Evolutionary conservation across 306 rosid species (phyloP).

Genomic region (Acmispon strigosus): DNA sequence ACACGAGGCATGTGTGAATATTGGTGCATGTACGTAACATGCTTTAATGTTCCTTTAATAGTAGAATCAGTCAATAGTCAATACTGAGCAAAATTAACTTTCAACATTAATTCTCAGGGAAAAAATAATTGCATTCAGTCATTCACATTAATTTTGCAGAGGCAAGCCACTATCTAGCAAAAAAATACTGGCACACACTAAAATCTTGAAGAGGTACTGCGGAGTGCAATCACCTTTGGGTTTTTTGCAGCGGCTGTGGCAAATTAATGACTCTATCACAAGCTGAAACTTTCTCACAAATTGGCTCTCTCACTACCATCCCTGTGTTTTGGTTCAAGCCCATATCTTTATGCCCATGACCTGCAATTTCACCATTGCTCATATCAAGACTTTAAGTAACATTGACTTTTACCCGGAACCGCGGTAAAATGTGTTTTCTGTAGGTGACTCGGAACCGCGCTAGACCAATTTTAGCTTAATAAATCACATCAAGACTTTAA

Average conservation of each 20-base stretch:
- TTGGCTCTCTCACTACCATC: not conserved
- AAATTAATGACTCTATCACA: constrained; percentile 17
- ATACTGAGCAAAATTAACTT: not conserved
- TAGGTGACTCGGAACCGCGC: too few relatives aligned
- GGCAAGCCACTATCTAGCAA: too few relatives aligned
- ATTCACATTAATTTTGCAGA: too few relatives aligned
- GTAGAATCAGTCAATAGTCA: not conserved
- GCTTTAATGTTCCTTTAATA: not conserved
- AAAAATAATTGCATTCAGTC: too few relatives aligned
- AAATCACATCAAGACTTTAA: constrained; percentile 18
- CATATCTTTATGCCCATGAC: constrained; percentile 38
- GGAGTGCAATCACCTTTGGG: constrained; percentile 25
- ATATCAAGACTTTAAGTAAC: constrained; percentile 7
- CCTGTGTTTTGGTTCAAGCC: constrained; percentile 37
- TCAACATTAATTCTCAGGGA: not conserved
- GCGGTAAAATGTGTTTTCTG: too few relatives aligned
- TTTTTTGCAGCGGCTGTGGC: constrained; percentile 8
- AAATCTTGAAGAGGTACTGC: too few relatives aligned
- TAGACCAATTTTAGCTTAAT: too few relatives aligned
- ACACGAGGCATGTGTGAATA: constrained; percentile 5
- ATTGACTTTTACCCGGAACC: too few relatives aligned
- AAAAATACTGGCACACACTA: too few relatives aligned
- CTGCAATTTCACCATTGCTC: constrained; percentile 40
- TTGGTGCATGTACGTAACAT: constrained; percentile 13
- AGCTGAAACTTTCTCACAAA: constrained; percentile 20